Conservation (phyloP, 352 stramenopile species). For the Phytophthora parvispora region DNA sequence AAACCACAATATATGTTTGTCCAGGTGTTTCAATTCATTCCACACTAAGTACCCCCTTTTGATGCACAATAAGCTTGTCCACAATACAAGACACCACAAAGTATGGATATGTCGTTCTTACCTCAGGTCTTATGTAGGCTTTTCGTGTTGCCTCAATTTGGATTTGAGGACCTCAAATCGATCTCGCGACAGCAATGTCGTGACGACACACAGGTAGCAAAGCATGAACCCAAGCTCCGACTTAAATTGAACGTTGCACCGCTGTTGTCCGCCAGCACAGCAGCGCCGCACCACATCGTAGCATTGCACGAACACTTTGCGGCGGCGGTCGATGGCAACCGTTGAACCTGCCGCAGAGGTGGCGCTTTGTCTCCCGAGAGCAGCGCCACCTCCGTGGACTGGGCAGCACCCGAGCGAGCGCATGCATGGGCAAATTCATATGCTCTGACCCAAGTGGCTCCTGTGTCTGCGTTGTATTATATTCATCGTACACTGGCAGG, state of each 20-base stretch:
- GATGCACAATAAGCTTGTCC: no score
- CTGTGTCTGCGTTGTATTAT: not conserved
- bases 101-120: no score
- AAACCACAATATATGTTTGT: no score
- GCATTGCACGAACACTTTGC: conserved; percentile 17
- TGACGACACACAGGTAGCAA: not conserved
- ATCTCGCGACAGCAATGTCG: no score
- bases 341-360: conserved; percentile 1
- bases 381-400: no score
- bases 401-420: not conserved
- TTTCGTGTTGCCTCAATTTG: no score
- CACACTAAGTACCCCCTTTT: no score
- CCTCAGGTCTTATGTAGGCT: not conserved
- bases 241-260: conserved; percentile 12
- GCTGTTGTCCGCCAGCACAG: conserved; percentile 4
- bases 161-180: not conserved
- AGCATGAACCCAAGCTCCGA: conserved; percentile 1
- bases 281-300: conserved; percentile 11
- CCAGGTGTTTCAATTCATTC: no score
- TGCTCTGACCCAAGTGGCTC: not conserved
- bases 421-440: not conserved
- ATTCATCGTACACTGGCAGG: no score
- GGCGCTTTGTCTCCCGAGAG: not conserved
- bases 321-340: not conserved
- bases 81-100: no score